These are phyloP conservation scores for Podospora conica DNA, from an alignment of 495 filamentous ascomycete genomes.

Conservation along the genomic window DNA sequence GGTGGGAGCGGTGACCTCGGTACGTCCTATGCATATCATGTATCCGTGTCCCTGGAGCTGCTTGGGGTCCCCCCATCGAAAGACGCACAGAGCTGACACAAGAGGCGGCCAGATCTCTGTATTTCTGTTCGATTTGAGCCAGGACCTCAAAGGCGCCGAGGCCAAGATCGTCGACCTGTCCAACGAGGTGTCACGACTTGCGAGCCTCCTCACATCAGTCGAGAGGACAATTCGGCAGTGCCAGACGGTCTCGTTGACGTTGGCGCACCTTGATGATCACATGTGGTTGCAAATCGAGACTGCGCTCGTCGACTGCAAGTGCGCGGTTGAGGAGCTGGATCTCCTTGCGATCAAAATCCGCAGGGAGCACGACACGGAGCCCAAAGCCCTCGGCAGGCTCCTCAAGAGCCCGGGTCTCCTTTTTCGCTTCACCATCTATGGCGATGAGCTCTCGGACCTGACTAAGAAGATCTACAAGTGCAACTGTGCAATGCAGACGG, in stretches of 20 bases:
- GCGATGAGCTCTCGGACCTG: conserved; percentile 2
- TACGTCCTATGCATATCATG: not conserved
- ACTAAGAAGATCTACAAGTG: conserved; percentile 6
- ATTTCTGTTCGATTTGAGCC: not conserved
- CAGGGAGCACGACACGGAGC: too few relatives aligned
- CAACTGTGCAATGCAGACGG: conserved; percentile 6
- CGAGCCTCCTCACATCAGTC: not conserved
- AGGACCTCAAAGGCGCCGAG: not conserved
- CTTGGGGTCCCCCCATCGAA: too few relatives aligned
- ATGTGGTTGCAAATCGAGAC: conserved; percentile 4
- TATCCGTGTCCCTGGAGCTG: too few relatives aligned
- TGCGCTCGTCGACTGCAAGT: conserved; percentile 2
- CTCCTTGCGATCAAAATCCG: too few relatives aligned
- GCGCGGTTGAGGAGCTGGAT: not conserved
- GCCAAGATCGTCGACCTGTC: conserved; percentile 1
- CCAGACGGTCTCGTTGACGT: not conserved
- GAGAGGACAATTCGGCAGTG: too few relatives aligned
- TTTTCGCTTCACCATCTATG: not conserved
- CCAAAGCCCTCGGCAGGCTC: too few relatives aligned
- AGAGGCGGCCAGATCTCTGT: not conserved
- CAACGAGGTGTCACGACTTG: not conserved
- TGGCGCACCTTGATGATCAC: conserved; percentile 3
- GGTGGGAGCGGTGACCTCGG: not conserved
- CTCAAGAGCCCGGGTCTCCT: too few relatives aligned
- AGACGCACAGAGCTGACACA: too few relatives aligned